phyloP scores from a whole-genome alignment of 257 asterid genomes.

The Knoxia roxburghii region DNA sequence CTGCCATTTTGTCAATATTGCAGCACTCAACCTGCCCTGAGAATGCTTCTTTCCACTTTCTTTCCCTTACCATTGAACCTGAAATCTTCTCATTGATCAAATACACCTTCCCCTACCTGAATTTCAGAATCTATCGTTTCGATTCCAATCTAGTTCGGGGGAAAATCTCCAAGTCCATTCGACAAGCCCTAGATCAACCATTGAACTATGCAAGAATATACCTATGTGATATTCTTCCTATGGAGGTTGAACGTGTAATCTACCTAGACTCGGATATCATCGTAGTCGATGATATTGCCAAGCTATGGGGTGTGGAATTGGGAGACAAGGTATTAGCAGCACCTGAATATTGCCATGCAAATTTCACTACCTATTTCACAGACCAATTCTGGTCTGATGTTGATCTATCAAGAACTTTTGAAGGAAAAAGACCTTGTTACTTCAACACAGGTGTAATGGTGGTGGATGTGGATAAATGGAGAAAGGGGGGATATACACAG shows the following conservation, averaged over 20 bases:
- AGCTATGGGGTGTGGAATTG: conserved; percentile 63
- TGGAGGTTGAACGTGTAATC: conserved; percentile 47
- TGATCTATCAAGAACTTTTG: conserved; percentile 33
- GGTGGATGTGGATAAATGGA: conserved; percentile 60
- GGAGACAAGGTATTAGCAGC: conserved; percentile 62
- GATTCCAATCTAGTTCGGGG: conserved; percentile 55
- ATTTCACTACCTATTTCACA: conserved; percentile 60
- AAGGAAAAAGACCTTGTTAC: conserved; percentile 58
- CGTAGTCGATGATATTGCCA: conserved; percentile 68
- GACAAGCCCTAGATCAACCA: conserved; percentile 81
- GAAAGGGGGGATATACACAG: conserved; percentile 61
- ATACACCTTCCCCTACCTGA: conserved; percentile 72
- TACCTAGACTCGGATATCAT: conserved; percentile 70
- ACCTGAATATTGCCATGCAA: conserved; percentile 77
- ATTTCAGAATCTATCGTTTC: conserved; percentile 50
- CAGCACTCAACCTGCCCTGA: conserved; percentile 86
- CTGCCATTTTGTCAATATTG: conserved; percentile 65
- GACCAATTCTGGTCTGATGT: conserved; percentile 55
- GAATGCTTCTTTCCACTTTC: conserved; percentile 64
- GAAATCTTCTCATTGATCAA: conserved; percentile 46
- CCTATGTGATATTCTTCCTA: conserved; percentile 57
- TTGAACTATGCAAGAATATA: conserved; percentile 75
- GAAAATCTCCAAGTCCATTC: conserved; percentile 64
- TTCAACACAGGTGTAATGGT: conserved; percentile 93
- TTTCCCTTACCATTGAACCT: conserved; percentile 44